phyloP scores from a whole-genome alignment of 2,329 filamentous ascomycete species.

The Podosphaera xanthii region DNA sequence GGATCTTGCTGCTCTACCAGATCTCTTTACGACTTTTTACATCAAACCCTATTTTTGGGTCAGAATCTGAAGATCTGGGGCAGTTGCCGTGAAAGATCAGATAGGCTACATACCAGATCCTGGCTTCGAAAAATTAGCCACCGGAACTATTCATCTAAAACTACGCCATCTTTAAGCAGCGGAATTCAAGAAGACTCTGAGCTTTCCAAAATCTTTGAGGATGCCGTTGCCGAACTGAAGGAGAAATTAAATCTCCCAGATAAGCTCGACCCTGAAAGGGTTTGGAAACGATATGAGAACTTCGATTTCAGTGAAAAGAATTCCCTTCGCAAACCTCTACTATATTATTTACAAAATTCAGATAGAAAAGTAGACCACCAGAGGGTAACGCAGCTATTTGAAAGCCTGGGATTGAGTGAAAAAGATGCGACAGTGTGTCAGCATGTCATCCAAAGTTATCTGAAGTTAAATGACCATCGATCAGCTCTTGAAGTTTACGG shows the following conservation, averaged over 20 bases:
- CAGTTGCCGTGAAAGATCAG: too few relatives aligned
- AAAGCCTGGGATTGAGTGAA: slow-evolving; percentile 10
- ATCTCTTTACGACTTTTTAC: slow-evolving; percentile 19
- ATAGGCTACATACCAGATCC: too few relatives aligned
- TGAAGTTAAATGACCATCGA: slow-evolving; percentile 19
- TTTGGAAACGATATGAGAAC: slow-evolving; percentile 20
- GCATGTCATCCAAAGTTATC: slow-evolving; percentile 21
- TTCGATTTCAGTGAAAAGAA: slow-evolving; percentile 7
- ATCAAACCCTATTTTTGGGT: slow-evolving; percentile 18
- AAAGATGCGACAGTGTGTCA: slow-evolving; percentile 23
- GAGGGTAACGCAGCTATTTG: slow-evolving; percentile 24
- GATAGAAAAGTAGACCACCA: slow-evolving; percentile 18
- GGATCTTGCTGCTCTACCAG: slow-evolving; percentile 2
- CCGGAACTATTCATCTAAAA: too few relatives aligned
- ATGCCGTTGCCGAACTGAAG: slow-evolving; percentile 2
- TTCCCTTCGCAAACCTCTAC: slow-evolving; percentile 10
- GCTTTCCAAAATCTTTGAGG: not conserved
- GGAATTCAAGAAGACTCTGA: too few relatives aligned
- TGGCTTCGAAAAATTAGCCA: too few relatives aligned
- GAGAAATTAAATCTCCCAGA: slow-evolving; percentile 6
- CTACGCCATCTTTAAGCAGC: too few relatives aligned
- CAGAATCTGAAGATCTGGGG: not conserved
- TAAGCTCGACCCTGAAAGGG: slow-evolving; percentile 16
- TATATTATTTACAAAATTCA: slow-evolving; percentile 20
- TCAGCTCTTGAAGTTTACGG: slow-evolving; percentile 15